Conservation (phyloP, 2,329 filamentous ascomycete species). For the Talaromyces rugulosus region DNA sequence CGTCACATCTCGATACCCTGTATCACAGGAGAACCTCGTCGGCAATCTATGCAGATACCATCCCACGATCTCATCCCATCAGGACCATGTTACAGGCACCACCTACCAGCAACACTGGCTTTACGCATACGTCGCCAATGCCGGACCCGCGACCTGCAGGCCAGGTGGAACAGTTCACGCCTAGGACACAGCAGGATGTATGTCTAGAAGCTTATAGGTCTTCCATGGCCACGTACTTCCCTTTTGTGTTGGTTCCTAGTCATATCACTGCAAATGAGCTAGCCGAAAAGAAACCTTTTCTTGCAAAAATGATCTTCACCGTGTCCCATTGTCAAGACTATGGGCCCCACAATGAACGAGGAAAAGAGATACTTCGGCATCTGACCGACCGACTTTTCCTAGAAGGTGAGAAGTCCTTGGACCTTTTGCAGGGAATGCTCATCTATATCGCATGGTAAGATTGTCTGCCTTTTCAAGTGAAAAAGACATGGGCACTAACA, state of each 20-base stretch:
- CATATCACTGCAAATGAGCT: slow-evolving; percentile 7
- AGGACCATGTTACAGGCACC: neutral
- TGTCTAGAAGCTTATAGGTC: slow-evolving; percentile 1
- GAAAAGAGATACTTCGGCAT: slow-evolving; percentile 21
- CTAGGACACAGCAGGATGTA: slow-evolving; percentile 1
- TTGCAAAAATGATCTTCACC: slow-evolving; percentile 26
- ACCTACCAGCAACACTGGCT: neutral
- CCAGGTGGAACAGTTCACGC: neutral
- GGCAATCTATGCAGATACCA: neutral
- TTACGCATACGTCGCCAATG: neutral
- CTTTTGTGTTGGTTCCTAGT: slow-evolving; percentile 9
- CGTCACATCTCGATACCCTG: neutral
- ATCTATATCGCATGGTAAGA: slow-evolving; percentile 27
- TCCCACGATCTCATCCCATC: neutral
- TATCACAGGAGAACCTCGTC: neutral
- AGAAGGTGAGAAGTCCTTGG: slow-evolving; percentile 26
- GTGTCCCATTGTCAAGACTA: slow-evolving; percentile 21
- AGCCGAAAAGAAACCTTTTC: slow-evolving; percentile 22
- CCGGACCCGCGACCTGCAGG: neutral
- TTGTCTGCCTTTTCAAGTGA: neutral
- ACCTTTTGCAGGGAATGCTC: slow-evolving; percentile 31
- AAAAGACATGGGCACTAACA: neutral
- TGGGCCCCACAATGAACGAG: slow-evolving; percentile 21
- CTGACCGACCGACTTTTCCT: slow-evolving; percentile 24
- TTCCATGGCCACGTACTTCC: slow-evolving; percentile 7